Conservation (phyloP, 768 basidiomycete genomes). For the Phaffia australis region DNA sequence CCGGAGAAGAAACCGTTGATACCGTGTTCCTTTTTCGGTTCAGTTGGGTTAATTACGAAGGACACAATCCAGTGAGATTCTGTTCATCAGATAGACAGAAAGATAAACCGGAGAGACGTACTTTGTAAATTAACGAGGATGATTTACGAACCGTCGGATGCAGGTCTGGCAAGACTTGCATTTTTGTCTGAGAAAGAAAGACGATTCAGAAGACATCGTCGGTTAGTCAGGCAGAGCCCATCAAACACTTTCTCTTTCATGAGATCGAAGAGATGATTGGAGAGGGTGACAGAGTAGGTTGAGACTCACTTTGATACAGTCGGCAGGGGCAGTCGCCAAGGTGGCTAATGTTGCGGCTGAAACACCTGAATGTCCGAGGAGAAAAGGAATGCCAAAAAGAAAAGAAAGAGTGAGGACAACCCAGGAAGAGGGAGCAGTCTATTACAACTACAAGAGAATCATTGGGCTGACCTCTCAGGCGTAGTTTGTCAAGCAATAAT, state of each 20-base stretch:
- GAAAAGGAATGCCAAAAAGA: not conserved
- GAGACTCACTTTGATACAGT: slow-evolving; percentile 71
- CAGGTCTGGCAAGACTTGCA: slow-evolving; percentile 75
- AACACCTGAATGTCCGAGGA: slow-evolving; percentile 46
- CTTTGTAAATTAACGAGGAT: slow-evolving; percentile 55
- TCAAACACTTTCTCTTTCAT: no score
- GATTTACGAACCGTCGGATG: slow-evolving; percentile 65
- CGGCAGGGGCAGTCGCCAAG: slow-evolving; percentile 78
- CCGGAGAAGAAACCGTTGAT: slow-evolving; percentile 75
- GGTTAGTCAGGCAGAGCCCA: not conserved
- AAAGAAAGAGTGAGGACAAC: not conserved
- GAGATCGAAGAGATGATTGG: not conserved
- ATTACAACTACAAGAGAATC: not conserved
- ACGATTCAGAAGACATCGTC: not conserved
- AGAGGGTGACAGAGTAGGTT: not conserved
- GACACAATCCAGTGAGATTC: not conserved
- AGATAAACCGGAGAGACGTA: slow-evolving; percentile 36
- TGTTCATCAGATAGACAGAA: slow-evolving; percentile 1
- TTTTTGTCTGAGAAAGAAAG: slow-evolving; percentile 54
- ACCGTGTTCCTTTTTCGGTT: slow-evolving; percentile 58
- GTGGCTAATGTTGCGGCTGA: slow-evolving; percentile 76
- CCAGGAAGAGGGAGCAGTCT: not conserved
- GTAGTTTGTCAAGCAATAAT: no score
- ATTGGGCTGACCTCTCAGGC: slow-evolving; percentile 25
- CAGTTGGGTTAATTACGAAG: slow-evolving; percentile 3